Evolutionary conservation across 2,329 filamentous ascomycete genomes (phyloP).

Genomic region (Monosporascus sp.): DNA sequence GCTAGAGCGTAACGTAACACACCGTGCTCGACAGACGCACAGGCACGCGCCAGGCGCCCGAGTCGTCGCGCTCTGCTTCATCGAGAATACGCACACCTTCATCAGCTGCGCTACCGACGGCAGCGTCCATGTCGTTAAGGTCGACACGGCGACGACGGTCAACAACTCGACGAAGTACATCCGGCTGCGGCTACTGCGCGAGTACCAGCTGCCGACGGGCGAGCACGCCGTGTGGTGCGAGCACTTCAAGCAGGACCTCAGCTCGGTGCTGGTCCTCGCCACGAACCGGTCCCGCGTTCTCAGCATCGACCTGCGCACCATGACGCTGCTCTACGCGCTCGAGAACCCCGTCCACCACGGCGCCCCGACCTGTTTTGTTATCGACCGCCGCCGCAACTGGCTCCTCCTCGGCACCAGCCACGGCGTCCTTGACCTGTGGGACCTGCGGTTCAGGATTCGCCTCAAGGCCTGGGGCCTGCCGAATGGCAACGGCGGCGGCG

Average conservation of each 20-base stretch:
- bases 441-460: constrained; percentile 86
- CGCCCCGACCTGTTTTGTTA: constrained; percentile 82
- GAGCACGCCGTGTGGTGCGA: constrained; percentile 88
- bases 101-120: constrained; percentile 87
- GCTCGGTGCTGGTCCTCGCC: constrained; percentile 77
- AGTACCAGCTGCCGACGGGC: constrained; percentile 68
- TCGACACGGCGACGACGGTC: constrained; percentile 46
- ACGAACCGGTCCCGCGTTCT: constrained; percentile 82
- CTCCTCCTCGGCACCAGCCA: constrained; percentile 86
- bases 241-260: constrained; percentile 78
- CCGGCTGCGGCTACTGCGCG: constrained; percentile 68
- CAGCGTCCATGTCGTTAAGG: constrained; percentile 81
- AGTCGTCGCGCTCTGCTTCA: constrained; percentile 79
- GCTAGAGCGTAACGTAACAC: constrained; percentile 84
- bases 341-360: constrained; percentile 90
- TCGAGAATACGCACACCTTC: constrained; percentile 92
- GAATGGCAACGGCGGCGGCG: neutral
- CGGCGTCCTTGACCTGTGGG: constrained; percentile 90
- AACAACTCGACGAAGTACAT: constrained; percentile 63
- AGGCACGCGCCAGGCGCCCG: constrained; percentile 65
- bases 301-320: constrained; percentile 80
- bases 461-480: constrained; percentile 85
- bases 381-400: constrained; percentile 85
- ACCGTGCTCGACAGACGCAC: constrained; percentile 82
- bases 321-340: constrained; percentile 74